phyloP scores from a whole-genome alignment of 371 early-diverging fungal species.

The Basidiobolus meristosporus region DNA sequence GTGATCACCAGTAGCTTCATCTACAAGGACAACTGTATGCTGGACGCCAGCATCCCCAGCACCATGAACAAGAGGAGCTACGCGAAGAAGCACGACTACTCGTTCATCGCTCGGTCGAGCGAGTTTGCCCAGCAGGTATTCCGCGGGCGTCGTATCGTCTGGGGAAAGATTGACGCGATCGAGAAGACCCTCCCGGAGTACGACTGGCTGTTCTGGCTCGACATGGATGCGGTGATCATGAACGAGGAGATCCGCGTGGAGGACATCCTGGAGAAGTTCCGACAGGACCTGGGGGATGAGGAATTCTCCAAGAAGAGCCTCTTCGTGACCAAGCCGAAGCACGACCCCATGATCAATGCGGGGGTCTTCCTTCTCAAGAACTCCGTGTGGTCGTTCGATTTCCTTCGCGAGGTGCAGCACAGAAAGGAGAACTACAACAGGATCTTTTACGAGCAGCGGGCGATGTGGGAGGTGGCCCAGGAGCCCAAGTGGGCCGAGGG shows the following conservation, averaged over 20 bases:
- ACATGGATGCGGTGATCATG: slow-evolving; percentile 41
- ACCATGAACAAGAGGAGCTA: slow-evolving; percentile 33
- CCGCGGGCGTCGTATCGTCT: slow-evolving; percentile 22
- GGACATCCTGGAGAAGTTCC: slow-evolving; percentile 12
- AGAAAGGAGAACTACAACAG: slow-evolving; percentile 19
- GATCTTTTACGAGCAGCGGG: slow-evolving; percentile 32
- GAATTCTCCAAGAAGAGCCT: slow-evolving; percentile 6
- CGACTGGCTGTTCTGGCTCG: slow-evolving; percentile 46
- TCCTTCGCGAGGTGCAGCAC: slow-evolving; percentile 24
- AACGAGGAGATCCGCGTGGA: slow-evolving; percentile 18
- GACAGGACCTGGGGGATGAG: background rate
- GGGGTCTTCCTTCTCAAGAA: slow-evolving; percentile 41
- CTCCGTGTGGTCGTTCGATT: slow-evolving; percentile 28
- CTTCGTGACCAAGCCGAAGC: slow-evolving; percentile 21
- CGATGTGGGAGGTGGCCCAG: too few species aligned
- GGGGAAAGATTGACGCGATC: slow-evolving; percentile 39
- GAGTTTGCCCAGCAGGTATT: slow-evolving; percentile 37
- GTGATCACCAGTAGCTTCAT: slow-evolving; percentile 33
- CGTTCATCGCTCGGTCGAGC: slow-evolving; percentile 28
- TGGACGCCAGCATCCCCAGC: slow-evolving; percentile 23
- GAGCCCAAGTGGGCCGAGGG: too few species aligned
- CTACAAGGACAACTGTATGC: slow-evolving; percentile 35
- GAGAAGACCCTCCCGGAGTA: slow-evolving; percentile 38
- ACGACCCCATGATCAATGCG: slow-evolving; percentile 30
- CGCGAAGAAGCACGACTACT: slow-evolving; percentile 27